Evolutionary conservation across 768 basidiomycete species (phyloP).

Genomic region (Hericium rajendrae): DNA sequence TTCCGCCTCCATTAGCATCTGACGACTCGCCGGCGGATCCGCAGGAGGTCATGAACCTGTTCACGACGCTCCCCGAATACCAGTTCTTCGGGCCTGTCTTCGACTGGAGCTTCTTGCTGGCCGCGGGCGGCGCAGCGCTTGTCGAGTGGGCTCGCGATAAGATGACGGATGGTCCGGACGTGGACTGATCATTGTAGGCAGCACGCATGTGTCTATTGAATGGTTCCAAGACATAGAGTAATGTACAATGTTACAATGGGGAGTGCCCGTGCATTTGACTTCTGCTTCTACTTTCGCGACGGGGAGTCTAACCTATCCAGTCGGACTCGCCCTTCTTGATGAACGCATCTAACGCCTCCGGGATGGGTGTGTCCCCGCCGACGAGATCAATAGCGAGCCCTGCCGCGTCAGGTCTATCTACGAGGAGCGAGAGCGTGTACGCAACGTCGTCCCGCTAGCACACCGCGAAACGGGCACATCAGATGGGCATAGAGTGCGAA

Average conservation of each 20-base stretch:
- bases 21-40: constrained; percentile 29
- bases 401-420: constrained; percentile 41
- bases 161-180: not conserved
- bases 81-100: constrained; percentile 67
- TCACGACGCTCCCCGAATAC: constrained; percentile 64
- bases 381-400: constrained; percentile 54
- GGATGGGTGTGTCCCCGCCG: constrained; percentile 39
- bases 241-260: not conserved
- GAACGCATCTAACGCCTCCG: constrained; percentile 37
- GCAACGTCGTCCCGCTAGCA: constrained; percentile 55
- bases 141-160: constrained; percentile 39
- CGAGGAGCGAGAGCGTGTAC: constrained; percentile 31
- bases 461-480: not conserved
- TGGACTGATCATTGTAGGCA: not conserved
- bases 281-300: not conserved
- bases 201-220: not conserved
- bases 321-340: constrained; percentile 39
- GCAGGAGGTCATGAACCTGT: constrained; percentile 36
- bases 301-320: constrained; percentile 8
- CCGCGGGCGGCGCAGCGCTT: constrained; percentile 38
- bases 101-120: constrained; percentile 59
- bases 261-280: too few relatives aligned
- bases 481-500: not conserved
- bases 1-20: constrained; percentile 44
- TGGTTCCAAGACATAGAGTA: not conserved